Conservation (phyloP, 306 rosid genomes). For the Prosopis cineraria region DNA sequence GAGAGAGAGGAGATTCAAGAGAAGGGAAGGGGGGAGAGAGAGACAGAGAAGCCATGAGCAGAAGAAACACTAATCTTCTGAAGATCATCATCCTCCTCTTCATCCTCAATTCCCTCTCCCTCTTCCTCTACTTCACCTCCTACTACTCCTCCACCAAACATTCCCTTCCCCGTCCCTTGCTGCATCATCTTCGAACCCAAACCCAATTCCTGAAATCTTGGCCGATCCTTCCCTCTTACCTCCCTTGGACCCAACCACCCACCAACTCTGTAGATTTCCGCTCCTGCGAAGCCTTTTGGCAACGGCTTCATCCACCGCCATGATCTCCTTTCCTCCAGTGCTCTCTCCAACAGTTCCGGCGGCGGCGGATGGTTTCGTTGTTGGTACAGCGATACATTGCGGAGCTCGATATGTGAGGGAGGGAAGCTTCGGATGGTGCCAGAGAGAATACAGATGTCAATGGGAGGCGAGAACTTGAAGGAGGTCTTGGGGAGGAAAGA, state of each 20-base stretch:
- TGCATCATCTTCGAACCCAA: slow-evolving; percentile 10
- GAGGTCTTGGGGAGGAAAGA: slow-evolving; percentile 77
- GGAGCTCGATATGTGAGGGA: slow-evolving; percentile 70
- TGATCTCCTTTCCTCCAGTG: slow-evolving; percentile 34
- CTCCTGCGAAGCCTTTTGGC: slow-evolving; percentile 73
- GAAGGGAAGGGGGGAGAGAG: background rate
- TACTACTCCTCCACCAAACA: slow-evolving; percentile 32
- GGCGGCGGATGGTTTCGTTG: slow-evolving; percentile 53
- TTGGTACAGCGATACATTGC: slow-evolving; percentile 51
- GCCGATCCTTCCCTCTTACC: slow-evolving; percentile 83
- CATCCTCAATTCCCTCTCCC: slow-evolving; percentile 22
- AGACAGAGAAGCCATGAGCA: slow-evolving; percentile 47
- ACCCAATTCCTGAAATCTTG: slow-evolving; percentile 59
- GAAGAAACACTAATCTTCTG: slow-evolving; percentile 37
- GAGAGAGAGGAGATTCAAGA: background rate
- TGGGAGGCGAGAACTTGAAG: slow-evolving; percentile 51
- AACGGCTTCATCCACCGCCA: slow-evolving; percentile 51
- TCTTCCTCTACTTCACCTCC: slow-evolving; percentile 52
- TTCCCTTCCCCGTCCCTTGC: slow-evolving; percentile 32
- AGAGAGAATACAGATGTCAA: slow-evolving; percentile 49
- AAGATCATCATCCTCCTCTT: slow-evolving; percentile 54
- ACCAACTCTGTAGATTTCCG: slow-evolving; percentile 12
- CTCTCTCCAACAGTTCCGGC: background rate
- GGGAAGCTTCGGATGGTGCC: slow-evolving; percentile 55
- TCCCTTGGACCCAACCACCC: slow-evolving; percentile 61